Evolutionary conservation across 2,329 filamentous ascomycete species (phyloP).

Genomic region (Penicillium sp.): DNA sequence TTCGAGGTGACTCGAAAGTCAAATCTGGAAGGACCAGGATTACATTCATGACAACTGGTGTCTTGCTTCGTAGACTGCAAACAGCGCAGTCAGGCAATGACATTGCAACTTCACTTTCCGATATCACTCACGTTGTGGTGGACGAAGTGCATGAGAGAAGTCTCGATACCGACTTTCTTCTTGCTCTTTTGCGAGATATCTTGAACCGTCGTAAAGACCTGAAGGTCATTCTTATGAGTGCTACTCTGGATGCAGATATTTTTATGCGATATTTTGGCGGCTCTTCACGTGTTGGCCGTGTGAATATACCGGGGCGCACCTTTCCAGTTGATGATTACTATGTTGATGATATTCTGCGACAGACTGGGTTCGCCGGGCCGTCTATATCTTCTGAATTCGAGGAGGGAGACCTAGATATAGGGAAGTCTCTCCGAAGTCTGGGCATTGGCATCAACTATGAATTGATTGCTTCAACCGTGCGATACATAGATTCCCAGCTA

Average conservation of each 20-base stretch:
- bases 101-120: conserved; percentile 73
- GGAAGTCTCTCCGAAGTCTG: conserved; percentile 66
- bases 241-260: conserved; percentile 81
- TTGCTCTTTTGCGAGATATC: conserved; percentile 82
- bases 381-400: conserved; percentile 17
- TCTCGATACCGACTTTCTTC: conserved; percentile 88
- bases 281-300: conserved; percentile 66
- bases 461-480: conserved; percentile 74
- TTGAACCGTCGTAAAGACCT: conserved; percentile 70
- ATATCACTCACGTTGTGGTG: conserved; percentile 91
- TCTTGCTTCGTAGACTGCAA: conserved; percentile 84
- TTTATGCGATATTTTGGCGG: conserved; percentile 81
- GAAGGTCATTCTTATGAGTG: conserved; percentile 93
- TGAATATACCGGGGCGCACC: conserved; percentile 85
- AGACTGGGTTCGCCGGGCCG: conserved; percentile 62
- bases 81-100: conserved; percentile 77
- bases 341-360: conserved; percentile 77
- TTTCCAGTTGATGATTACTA: conserved; percentile 88
- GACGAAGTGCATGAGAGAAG: conserved; percentile 96
- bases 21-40: conserved; percentile 73
- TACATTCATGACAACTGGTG: conserved; percentile 93
- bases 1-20: conserved; percentile 81
- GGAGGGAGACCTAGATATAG: conserved; percentile 52
- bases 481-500: conserved; percentile 75
- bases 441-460: conserved; percentile 89